Evolutionary conservation across 2,329 filamentous ascomycete species (phyloP).

Genomic region (Camptophora hylomeconis): DNA sequence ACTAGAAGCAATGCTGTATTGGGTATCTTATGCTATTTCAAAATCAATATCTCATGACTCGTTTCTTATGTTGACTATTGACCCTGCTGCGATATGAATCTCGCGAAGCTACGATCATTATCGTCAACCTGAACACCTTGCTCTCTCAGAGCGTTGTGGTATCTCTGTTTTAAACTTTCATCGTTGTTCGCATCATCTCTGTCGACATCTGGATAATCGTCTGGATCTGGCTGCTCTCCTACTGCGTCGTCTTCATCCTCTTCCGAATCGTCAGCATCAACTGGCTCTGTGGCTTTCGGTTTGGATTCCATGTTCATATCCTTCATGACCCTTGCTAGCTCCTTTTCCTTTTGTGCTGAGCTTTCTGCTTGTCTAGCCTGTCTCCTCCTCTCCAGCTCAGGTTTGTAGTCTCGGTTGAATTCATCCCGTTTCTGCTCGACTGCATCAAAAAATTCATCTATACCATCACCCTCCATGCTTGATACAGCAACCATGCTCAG

Average conservation of each 20-base stretch:
- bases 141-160: conserved; percentile 59
- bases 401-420: conserved; percentile 81
- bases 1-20: conserved; percentile 8
- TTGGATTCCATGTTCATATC: conserved; percentile 57
- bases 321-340: conserved; percentile 86
- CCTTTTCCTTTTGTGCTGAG: conserved; percentile 57
- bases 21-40: conserved; percentile 14
- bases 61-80: too few relatives aligned
- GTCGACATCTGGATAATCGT: conserved; percentile 39
- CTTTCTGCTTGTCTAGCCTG: conserved; percentile 66
- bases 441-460: conserved; percentile 86
- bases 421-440: conserved; percentile 78
- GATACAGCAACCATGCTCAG: conserved; percentile 87
- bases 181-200: conserved; percentile 47
- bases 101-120: conserved; percentile 39
- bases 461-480: conserved; percentile 78
- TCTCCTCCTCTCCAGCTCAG: conserved; percentile 70
- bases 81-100: too few relatives aligned
- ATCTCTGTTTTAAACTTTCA: conserved; percentile 57
- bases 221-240: conserved; percentile 34
- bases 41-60: conserved; percentile 1
- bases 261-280: conserved; percentile 33
- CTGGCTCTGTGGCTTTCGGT: conserved; percentile 13
- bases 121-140: conserved; percentile 30
- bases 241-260: conserved; percentile 27